Base-by-base conservation (phyloP, 2,329 filamentous ascomycete genomes). In the Nemania bipapillata region DNA sequence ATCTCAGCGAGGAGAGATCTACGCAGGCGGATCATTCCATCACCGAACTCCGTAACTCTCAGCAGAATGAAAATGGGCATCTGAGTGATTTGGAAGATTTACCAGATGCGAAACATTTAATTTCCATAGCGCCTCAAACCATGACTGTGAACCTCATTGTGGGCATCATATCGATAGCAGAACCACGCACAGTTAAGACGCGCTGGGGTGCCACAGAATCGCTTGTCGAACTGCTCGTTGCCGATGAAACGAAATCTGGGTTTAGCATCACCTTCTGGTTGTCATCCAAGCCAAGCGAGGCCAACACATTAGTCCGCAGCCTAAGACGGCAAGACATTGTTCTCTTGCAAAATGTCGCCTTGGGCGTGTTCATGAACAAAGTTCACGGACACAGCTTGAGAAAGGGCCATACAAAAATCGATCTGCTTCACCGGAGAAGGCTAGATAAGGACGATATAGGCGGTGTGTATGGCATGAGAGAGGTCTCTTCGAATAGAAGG, bases 231-330 rank as follows among this genome's bases (percentile, higher is more conserved):
- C 79, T 96, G 1, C 83, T 94, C 0, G 89, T 97, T 0, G 94
- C 92, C 4, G 95, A 98, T 78, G 92, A 97, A 59, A 97, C 94
- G 0, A 88, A 86, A 71, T 88, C 92, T 0, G 92, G 91, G 2
- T 97, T 97, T 80, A 88, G 86, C 30, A 84, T 97, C 63, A 94
- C 91, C 2, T 93, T 97, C 78, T 98, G 95, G 95, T 82, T 97
- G 1, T 72, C 71, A 73, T 49, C 79, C 82, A 67, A 79, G 74
- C 47, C 78, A 1, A 68, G 53, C 30, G 72, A 73, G 8, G 24
- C 72, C 3, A 71, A 72, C 40, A 52, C 52, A 1, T 65, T 71
- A n/a, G 53, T 79, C n/a, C 73, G 66, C 26, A 79, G 77, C 0
- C 80, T 97, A 35, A 85, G 90, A 53, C 82, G 89, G 0, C 90